Evolutionary conservation across 805 yeast species (phyloP), one percentile per base, ranked within the genome.

Genomic region (Monosporozyma yasuniensis): DNA sequence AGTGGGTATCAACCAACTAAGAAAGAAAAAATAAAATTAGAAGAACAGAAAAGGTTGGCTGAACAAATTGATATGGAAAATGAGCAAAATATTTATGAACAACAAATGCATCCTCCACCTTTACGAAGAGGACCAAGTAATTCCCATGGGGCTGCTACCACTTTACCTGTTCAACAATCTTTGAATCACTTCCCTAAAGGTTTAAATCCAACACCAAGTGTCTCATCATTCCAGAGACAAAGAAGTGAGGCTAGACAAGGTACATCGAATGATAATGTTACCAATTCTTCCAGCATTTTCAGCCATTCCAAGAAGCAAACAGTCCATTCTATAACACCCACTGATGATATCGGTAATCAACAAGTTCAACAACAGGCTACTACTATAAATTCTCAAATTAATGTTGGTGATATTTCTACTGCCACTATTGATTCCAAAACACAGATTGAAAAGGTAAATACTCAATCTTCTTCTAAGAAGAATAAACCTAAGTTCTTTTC

Each of bases 1-100:
- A 61, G 61, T 44, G 69, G 69, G 2, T 60, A 62, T 48, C 69
- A 64, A 49, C 59, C 61, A 16, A 44, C 60, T 18, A 56, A 57
- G 42, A 54, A 54, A 34, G 55, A 59, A 18, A 48, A 53, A 32
- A 4, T 12, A 14, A 41, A 23, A 38, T 28, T 52, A n/a, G 39
- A 52, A 16, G 48, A 46, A 19, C 22, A 50, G 34, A 28, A 46
- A 28, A 28, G 44, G 32, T 27, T 18, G 2, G 27, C 14, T 14
- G 25, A 44, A 10, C 41, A 48, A n/a, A 25, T 44, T 27, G 34
- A 44, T 21, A 1, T 16, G 5, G 51, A 46, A 38, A 45, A 46
- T 35, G 47, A 32, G 7, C n/a, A 41, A 14, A 25, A 27, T 7
- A 21, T 47, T 14, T 25, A 32, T 18, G 44, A 39, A 28, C 53